phyloP scores from a whole-genome alignment of 1,284 basidiomycete species.

The Vanrija humicola region DNA sequence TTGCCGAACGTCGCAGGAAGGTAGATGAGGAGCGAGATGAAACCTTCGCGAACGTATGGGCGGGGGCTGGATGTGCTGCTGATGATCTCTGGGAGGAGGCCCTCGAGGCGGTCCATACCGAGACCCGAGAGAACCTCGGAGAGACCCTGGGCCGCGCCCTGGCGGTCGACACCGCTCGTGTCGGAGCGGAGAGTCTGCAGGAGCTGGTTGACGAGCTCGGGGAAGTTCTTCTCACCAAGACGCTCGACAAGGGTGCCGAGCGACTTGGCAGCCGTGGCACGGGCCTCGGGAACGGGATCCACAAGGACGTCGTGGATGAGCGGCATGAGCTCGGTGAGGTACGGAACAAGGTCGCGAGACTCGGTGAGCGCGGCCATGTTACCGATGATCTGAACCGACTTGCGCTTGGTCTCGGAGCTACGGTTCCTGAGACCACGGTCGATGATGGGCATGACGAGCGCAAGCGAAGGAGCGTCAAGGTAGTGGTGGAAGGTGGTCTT shows the following conservation, averaged over 20 bases:
- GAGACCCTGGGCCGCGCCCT: slow-evolving; percentile 93
- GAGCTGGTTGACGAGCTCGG: slow-evolving; percentile 87
- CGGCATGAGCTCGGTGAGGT: slow-evolving; percentile 81
- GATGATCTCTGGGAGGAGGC: slow-evolving; percentile 89
- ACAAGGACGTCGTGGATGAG: slow-evolving; percentile 89
- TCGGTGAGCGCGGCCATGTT: slow-evolving; percentile 94
- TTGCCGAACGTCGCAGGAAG: slow-evolving; percentile 91
- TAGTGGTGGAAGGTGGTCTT: slow-evolving; percentile 98
- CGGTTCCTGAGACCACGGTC: slow-evolving; percentile 90
- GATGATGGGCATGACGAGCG: slow-evolving; percentile 91
- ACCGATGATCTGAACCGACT: slow-evolving; percentile 94
- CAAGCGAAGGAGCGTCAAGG: slow-evolving; percentile 96
- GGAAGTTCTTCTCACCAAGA: slow-evolving; percentile 91
- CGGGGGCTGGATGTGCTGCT: slow-evolving; percentile 83
- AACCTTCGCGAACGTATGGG: slow-evolving; percentile 92
- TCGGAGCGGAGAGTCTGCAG: slow-evolving; percentile 88
- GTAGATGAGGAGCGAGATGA: slow-evolving; percentile 96
- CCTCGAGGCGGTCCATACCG: slow-evolving; percentile 95
- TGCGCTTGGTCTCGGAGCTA: slow-evolving; percentile 89
- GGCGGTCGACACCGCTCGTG: slow-evolving; percentile 90
- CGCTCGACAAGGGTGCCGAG: slow-evolving; percentile 96
- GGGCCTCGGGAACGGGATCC: slow-evolving; percentile 93
- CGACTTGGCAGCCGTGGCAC: slow-evolving; percentile 94
- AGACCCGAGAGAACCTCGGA: slow-evolving; percentile 93
- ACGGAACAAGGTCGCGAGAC: slow-evolving; percentile 94